These are phyloP conservation scores for Leptomonas seymouri DNA, from an alignment of 208 protist genomes.

Conservation along the genomic window DNA sequence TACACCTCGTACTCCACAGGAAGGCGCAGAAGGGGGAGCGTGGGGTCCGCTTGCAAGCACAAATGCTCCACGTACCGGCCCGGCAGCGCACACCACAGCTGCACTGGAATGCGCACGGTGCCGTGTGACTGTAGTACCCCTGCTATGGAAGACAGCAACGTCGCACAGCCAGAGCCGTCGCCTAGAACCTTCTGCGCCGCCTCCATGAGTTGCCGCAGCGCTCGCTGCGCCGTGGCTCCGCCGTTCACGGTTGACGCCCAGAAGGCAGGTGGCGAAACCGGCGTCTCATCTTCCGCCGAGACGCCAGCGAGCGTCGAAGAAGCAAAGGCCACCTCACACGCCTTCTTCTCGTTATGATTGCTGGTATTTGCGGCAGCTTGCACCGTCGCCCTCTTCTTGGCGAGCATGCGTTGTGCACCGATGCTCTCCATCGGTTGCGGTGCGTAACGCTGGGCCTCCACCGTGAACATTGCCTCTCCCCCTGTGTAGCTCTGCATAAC, in stretches of 20 bases:
- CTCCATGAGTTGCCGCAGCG: slow-evolving; percentile 50
- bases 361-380: background rate
- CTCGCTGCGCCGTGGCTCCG: slow-evolving; percentile 55
- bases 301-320: background rate
- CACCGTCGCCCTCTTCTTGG: slow-evolving; percentile 8
- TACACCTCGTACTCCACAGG: slow-evolving; percentile 63
- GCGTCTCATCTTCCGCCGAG: background rate
- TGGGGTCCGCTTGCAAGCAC: slow-evolving; percentile 49
- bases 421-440: slow-evolving; percentile 37
- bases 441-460: slow-evolving; percentile 39
- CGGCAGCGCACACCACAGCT: slow-evolving; percentile 73
- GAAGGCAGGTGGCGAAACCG: slow-evolving; percentile 38
- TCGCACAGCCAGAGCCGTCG: slow-evolving; percentile 77
- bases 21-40: slow-evolving; percentile 50
- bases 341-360: background rate
- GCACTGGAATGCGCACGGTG: slow-evolving; percentile 37
- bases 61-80: slow-evolving; percentile 78
- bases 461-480: slow-evolving; percentile 56
- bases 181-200: slow-evolving; percentile 64
- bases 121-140: slow-evolving; percentile 42
- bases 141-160: slow-evolving; percentile 25
- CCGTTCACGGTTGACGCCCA: slow-evolving; percentile 71
- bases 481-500: slow-evolving; percentile 64
- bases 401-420: slow-evolving; percentile 14
- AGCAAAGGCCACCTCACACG: background rate